These are phyloP conservation scores for Tolypocladium amazonense DNA, from an alignment of 2,329 filamentous ascomycete species.

Conservation along the genomic window DNA sequence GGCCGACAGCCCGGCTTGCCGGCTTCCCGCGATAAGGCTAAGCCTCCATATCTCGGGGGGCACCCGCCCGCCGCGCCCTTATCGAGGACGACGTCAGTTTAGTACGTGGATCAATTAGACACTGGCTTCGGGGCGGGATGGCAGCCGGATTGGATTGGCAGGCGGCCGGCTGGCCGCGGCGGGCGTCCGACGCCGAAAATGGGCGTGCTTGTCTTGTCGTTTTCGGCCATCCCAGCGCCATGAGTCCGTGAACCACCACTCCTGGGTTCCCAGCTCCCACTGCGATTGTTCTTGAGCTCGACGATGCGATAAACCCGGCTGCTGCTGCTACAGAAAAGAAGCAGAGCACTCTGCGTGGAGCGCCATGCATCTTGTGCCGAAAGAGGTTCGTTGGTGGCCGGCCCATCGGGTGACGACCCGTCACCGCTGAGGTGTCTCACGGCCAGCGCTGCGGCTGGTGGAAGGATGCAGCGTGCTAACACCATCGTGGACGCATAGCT, in stretches of 20 bases:
- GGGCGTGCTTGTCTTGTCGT: not conserved
- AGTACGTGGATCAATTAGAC: not conserved
- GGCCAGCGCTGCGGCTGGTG: too few species aligned
- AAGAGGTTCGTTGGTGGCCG: slow-evolving; percentile 27
- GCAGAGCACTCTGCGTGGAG: not conserved
- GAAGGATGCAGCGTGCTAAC: not conserved
- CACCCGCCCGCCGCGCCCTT: not conserved
- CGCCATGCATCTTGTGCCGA: slow-evolving; percentile 36
- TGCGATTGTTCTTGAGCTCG: not conserved
- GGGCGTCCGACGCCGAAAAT: not conserved
- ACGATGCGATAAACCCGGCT: not conserved
- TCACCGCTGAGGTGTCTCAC: not conserved
- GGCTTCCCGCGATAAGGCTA: not conserved
- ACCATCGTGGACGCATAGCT: slow-evolving; percentile 42
- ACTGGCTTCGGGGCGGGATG: not conserved
- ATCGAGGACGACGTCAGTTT: not conserved
- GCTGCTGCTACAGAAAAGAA: not conserved
- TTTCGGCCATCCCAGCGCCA: not conserved
- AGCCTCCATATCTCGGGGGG: not conserved
- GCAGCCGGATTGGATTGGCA: not conserved
- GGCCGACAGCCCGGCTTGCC: not conserved
- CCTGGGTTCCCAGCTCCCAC: not conserved
- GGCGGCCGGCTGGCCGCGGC: not conserved
- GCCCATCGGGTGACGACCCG: not conserved
- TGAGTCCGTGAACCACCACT: too few species aligned